A percentile compares a stretch with the other conserved stretches of the same genome.
phyloP scores from a whole-genome alignment of 1,284 basidiomycete genomes.

The Boletus smithii region DNA sequence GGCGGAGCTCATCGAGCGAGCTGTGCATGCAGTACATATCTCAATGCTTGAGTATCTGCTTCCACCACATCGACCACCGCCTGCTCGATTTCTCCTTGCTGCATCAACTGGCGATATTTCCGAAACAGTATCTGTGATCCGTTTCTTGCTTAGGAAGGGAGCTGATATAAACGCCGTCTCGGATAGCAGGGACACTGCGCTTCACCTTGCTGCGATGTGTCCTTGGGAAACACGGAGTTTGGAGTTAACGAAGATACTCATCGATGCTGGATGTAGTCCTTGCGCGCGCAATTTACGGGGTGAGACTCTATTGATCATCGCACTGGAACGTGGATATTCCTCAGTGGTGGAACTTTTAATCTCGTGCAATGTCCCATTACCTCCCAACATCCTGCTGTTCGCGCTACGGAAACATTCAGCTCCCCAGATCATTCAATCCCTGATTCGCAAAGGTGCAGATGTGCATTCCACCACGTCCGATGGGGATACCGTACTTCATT shows the following conservation, averaged over 20 bases:
- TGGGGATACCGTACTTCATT: too few relatives aligned
- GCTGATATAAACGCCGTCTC: not conserved
- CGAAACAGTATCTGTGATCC: not conserved
- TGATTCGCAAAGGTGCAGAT: too few relatives aligned
- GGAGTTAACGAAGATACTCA: not conserved
- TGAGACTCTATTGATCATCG: not conserved
- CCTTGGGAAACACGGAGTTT: not conserved
- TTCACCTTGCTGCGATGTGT: not conserved
- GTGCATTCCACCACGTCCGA: too few relatives aligned
- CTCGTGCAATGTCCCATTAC: too few relatives aligned
- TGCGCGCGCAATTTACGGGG: not conserved
- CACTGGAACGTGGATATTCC: not conserved
- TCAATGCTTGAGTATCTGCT: not conserved
- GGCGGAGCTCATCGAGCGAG: not conserved
- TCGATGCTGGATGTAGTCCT: not conserved
- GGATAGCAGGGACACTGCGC: too few relatives aligned
- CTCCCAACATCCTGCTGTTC: too few relatives aligned
- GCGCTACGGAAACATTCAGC: too few relatives aligned
- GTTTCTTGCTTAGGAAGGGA: not conserved
- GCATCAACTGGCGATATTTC: not conserved
- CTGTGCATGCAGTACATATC: not conserved
- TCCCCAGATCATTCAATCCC: too few relatives aligned
- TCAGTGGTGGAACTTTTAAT: not conserved
- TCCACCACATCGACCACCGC: not conserved
- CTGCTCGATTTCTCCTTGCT: not conserved